phyloP scores from a whole-genome alignment of 768 basidiomycete genomes.

The Tephrocybe rancida region DNA sequence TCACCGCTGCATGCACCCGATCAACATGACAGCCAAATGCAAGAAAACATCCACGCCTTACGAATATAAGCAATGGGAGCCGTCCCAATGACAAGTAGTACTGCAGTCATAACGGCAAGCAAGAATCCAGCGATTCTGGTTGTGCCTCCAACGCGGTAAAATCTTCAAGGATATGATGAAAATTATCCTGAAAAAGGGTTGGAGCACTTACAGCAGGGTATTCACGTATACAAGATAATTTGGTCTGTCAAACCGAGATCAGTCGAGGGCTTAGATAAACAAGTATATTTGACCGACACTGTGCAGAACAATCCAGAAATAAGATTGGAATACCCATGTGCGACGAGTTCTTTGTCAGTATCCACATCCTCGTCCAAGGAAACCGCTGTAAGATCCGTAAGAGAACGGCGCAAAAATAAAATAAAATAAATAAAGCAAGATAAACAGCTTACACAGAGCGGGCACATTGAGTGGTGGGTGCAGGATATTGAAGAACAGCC shows the following conservation, averaged over 20 bases:
- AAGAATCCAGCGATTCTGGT: conserved; percentile 85
- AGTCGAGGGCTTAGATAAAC: conserved; percentile 4
- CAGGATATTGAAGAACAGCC: conserved; percentile 82
- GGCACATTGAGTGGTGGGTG: conserved; percentile 91
- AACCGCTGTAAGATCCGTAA: conserved; percentile 54
- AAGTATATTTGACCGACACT: conserved; percentile 71
- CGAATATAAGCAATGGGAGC: conserved; percentile 91
- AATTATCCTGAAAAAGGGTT: neutral
- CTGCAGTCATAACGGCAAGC: conserved; percentile 73
- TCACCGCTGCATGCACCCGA: conserved; percentile 78
- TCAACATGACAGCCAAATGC: neutral
- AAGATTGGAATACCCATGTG: conserved; percentile 91
- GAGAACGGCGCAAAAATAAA: neutral
- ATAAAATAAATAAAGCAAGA: neutral
- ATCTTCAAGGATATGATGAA: conserved; percentile 39
- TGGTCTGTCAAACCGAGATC: conserved; percentile 45
- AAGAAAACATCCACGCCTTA: conserved; percentile 39
- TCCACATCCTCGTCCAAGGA: conserved; percentile 88
- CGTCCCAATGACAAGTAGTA: conserved; percentile 81
- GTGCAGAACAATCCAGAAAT: conserved; percentile 79
- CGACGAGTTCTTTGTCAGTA: conserved; percentile 90
- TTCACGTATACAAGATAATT: conserved; percentile 91
- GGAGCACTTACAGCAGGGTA: conserved; percentile 62
- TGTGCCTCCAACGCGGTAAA: conserved; percentile 92
- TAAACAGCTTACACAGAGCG: conserved; percentile 63